Base-by-base conservation (phyloP, 768 basidiomycete genomes). In the Suillus brevipes region DNA sequence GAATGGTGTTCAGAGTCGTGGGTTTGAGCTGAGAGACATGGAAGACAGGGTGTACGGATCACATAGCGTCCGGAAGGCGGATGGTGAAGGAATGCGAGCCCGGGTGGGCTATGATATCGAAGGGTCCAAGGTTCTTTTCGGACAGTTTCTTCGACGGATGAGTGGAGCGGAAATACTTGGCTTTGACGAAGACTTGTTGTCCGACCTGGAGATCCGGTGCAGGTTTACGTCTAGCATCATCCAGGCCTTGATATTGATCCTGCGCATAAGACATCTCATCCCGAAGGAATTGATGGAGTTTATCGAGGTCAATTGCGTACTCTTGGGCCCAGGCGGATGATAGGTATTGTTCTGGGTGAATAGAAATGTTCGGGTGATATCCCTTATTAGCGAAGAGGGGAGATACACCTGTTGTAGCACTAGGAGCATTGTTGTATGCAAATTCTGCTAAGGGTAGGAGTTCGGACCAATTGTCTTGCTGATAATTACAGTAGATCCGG, bases 391-490 rank as follows among this genome's bases (percentile, higher is more conserved):
- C 50, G 47, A 72, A 75, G 69, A 79, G 78, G 0, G 75, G 78
- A 7, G 75, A 71, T 20, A 75, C 56, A 0, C 74, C 71, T n/a
- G 73, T 79, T 1, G 75, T 65, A 1, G 70, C 62, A 31, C 72
- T 66, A 0, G 68, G 57, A 9, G 70, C 65, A 61, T 75, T 74
- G 64, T 80, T 80, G 61, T 73, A 72, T 1, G 76, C 69, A 60
- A 79, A 80, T 47, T 80, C 73, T 0, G 77, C 71, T 16, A 72
- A 68, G n/a, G 73, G 66, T 0, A 80, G 61, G 60, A 70, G 72
- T 10, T 74, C 65, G 0, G 72, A 66, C 79, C 78, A 80, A 47
- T 80, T 78, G 68, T 72, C 69, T n/a, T n/a, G n/a, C n/a, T n/a
- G n/a, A n/a, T n/a, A n/a, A n/a, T n/a, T n/a, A n/a, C n/a, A n/a